Base-by-base conservation (phyloP, 805 yeast species). In the Lachancea thermotolerans region DNA sequence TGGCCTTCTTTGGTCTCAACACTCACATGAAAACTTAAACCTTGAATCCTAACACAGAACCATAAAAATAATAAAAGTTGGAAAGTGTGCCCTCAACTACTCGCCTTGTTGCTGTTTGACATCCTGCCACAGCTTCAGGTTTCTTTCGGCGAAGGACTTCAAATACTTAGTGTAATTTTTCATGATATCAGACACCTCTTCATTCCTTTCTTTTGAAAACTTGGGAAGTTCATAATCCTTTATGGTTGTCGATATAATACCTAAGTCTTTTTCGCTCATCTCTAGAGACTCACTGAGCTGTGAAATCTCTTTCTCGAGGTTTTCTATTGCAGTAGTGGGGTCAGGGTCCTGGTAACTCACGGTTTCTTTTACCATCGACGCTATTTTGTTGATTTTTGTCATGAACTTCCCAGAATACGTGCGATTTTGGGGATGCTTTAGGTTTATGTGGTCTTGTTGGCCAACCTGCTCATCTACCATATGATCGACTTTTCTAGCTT, bases 211-310 rank as follows among this genome's bases (percentile, higher is more conserved):
- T 7, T 42, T 38, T 1, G 57, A 53, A 40, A 58, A 61, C 31
- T 54, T 58, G 3, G 67, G 58, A 15, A 64, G 58, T 49, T 68
- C 63, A n/a, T 52, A 53, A 33, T 60, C 53, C 38, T 57, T 58
- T n/a, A 64, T 59, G 12, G 59, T 56, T 33, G 55, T 46, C 4
- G 63, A 51, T 14, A 65, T 60, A 10, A 54, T 57, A n/a, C 48
- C 48, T 34, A 61, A 51, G 29, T 67, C 71, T 25, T 48, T 52
- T 21, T 59, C 72, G 8, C 59, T 42, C 10, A 62, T 59, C 11
- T 42, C 39, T 8, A 54, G 35, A 2, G 56, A 49, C 34, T 56
- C 59, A 15, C 54, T 45, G 25, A 62, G 45, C 29, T 51, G 53
- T 16, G 40, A 36, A 1, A 62, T 51, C n/a, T 64, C 68, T 9